These are phyloP conservation scores for Sugiyamaella valdiviana DNA, from an alignment of 805 yeast genomes.

Conservation along the genomic window DNA sequence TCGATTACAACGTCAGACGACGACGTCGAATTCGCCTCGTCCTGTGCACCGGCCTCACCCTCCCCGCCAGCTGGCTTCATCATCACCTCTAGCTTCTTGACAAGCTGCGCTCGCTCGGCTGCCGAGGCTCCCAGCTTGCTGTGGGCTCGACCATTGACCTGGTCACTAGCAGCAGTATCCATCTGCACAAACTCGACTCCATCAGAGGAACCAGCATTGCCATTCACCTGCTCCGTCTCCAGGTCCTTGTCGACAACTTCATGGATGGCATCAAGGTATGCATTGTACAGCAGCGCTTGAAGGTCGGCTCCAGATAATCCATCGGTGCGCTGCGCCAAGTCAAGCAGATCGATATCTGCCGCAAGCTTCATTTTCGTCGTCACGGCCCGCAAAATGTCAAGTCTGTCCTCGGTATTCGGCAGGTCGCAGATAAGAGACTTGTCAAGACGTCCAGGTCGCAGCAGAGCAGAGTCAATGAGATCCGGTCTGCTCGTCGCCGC, in stretches of 20 bases:
- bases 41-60: constrained; percentile 2
- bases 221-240: constrained; percentile 14
- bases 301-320: constrained; percentile 94
- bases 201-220: constrained; percentile 7
- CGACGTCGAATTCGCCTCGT: constrained; percentile 7
- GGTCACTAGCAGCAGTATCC: constrained; percentile 16
- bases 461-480: constrained; percentile 84
- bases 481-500: constrained; percentile 98
- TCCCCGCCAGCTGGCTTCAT: constrained; percentile 3
- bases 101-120: constrained; percentile 13
- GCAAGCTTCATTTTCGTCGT: constrained; percentile 54
- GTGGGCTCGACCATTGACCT: not conserved
- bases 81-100: constrained; percentile 18
- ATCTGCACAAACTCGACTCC: constrained; percentile 41
- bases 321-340: constrained; percentile 52
- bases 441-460: constrained; percentile 95
- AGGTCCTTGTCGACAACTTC: constrained; percentile 37
- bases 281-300: constrained; percentile 87
- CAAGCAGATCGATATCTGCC: constrained; percentile 45
- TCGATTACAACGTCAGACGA: constrained; percentile 40
- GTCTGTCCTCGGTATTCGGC: constrained; percentile 65
- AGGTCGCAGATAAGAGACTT: constrained; percentile 86
- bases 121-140: constrained; percentile 7
- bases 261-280: constrained; percentile 75
- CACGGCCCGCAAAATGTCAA: constrained; percentile 57